Evolutionary conservation across 495 filamentous ascomycete species (phyloP).

Genomic region (Penicillium atrosanguineum): DNA sequence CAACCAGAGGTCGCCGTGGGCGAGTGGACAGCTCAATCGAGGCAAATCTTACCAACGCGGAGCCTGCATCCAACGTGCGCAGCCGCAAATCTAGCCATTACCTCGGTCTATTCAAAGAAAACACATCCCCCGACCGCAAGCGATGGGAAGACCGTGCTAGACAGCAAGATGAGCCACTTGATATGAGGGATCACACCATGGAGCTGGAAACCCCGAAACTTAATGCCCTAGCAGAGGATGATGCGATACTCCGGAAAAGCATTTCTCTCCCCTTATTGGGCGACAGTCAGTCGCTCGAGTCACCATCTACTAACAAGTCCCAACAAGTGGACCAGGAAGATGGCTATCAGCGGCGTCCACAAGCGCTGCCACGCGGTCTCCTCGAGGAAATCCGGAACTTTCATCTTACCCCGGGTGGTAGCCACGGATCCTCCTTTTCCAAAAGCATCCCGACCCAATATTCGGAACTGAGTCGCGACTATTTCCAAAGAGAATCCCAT

Average conservation of each 20-base stretch:
- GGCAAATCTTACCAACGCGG: slow-evolving; percentile 71
- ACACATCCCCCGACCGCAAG: slow-evolving; percentile 55
- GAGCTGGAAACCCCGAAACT: slow-evolving; percentile 10
- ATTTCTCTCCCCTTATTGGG: slow-evolving; percentile 33
- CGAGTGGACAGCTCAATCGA: slow-evolving; percentile 80
- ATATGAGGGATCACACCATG: slow-evolving; percentile 13
- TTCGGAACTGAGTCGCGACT: slow-evolving; percentile 33
- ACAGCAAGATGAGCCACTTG: slow-evolving; percentile 29
- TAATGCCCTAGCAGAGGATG: slow-evolving; percentile 13
- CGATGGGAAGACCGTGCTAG: slow-evolving; percentile 35
- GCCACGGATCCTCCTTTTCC: slow-evolving; percentile 52
- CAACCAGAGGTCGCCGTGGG: slow-evolving; percentile 44
- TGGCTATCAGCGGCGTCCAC: slow-evolving; percentile 24
- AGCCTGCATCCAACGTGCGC: slow-evolving; percentile 69
- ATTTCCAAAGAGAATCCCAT: slow-evolving; percentile 25
- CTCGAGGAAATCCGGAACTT: slow-evolving; percentile 63
- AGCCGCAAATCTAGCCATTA: slow-evolving; percentile 95
- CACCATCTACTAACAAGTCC: slow-evolving; percentile 6
- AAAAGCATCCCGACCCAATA: slow-evolving; percentile 52
- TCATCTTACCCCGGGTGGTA: slow-evolving; percentile 54
- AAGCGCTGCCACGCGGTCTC: slow-evolving; percentile 45
- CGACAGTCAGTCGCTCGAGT: slow-evolving; percentile 26
- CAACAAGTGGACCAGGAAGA: slow-evolving; percentile 22
- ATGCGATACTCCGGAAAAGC: slow-evolving; percentile 26
- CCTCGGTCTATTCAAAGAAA: slow-evolving; percentile 89